phyloP scores from a whole-genome alignment of 176 grass and related monocot species.

The Triticum aestivum region IWGSC_CS_RefSeq_v2.1 NC_057812.1:582926842-582927341 shows the following conservation, averaged over 20 bases:
- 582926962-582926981: too few species aligned
- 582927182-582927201: neutral
- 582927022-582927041: neutral
- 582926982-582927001: too few species aligned
- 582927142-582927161: slow-evolving; percentile 13
- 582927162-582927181: neutral
- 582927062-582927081: neutral
- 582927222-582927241: neutral
- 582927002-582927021: too few species aligned
- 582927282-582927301: neutral
- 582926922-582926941: too few species aligned
- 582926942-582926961: too few species aligned
- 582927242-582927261: neutral
- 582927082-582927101: neutral
- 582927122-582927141: neutral
- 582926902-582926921: too few species aligned
- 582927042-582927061: slow-evolving; percentile 3
- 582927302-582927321: neutral
- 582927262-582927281: neutral
- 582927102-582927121: neutral
- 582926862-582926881: too few species aligned
- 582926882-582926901: too few species aligned
- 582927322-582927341: neutral
- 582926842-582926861: too few species aligned
- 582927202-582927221: neutral